Base-by-base conservation (phyloP, 2,329 filamentous ascomycete genomes). In the Dactylellina leptospora region DNA sequence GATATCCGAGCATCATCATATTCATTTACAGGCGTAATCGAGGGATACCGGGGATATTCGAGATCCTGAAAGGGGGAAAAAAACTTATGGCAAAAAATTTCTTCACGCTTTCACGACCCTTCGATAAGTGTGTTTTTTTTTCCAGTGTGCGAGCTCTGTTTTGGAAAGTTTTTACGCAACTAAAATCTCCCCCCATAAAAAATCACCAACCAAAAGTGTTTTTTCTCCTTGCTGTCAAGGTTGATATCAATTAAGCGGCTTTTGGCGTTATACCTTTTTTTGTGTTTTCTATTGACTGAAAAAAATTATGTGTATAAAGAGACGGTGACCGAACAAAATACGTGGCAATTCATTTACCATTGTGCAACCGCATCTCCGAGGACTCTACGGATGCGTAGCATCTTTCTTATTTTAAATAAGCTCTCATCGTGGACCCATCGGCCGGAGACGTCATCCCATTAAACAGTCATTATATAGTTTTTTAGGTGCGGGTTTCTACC, bases 11-110 rank as follows among this genome's bases (percentile, higher is more conserved):
- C 53, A 71, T 63, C 20, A 20, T 45, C 36, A 30, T 11, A 18
- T 28, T 58, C 66, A 71, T 71, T 71, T 71, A 59, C 66, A 63
- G 66, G 66, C 66, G 66, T 44, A 69, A 58, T 62, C 51, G 42
- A 53, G 66, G 66, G 38, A 11, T 45, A 63, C 58, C 36, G 42
- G 27, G 51, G 51, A 59, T 47, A 63, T 47, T 40, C 44, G 10
- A 63, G 27, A 55, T 61, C 42, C 27, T 20, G 22, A 53, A 53
- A 47, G n/a, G n/a, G n/a, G n/a, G n/a, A 47, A 40, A 40, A 38
- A 23, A 23, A 18, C 16, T 16, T 25, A 44, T 20, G 18, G 42
- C 18, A 61, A 55, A 70, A 61, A 61, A 61, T 51, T 42, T 61
- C 40, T 55, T 50, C 50, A 56, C 64, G 56, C 64, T 51, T n/a